Evolutionary conservation across 1,139 yeast species (phyloP).

Genomic region (Blastobotrys arbuscula): DNA sequence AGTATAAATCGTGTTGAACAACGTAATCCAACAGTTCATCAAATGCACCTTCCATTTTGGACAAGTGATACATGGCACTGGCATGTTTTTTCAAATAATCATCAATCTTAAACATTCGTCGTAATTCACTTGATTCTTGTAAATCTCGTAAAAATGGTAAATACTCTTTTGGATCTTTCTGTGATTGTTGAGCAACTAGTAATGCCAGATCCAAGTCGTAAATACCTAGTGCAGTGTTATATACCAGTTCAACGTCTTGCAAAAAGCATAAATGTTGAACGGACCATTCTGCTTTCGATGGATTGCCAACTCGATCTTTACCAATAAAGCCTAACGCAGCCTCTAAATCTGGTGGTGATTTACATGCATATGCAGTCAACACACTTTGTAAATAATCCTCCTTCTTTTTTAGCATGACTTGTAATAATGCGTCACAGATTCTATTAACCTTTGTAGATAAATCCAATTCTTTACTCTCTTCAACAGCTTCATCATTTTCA

Average conservation of each 20-base stretch:
- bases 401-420: slow-evolving; percentile 45
- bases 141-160: slow-evolving; percentile 83
- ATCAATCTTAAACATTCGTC: slow-evolving; percentile 75
- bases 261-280: slow-evolving; percentile 84
- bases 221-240: slow-evolving; percentile 71
- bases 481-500: slow-evolving; percentile 16
- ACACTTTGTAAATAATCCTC: slow-evolving; percentile 63
- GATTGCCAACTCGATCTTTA: slow-evolving; percentile 33
- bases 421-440: slow-evolving; percentile 66
- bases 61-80: slow-evolving; percentile 64
- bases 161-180: slow-evolving; percentile 96
- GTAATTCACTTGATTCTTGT: slow-evolving; percentile 57
- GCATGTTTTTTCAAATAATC: slow-evolving; percentile 61
- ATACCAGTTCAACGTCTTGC: slow-evolving; percentile 80
- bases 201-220: slow-evolving; percentile 80
- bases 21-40: slow-evolving; percentile 68
- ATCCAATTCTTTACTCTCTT: neutral
- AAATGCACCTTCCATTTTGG: slow-evolving; percentile 45
- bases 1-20: slow-evolving; percentile 66
- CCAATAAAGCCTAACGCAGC: slow-evolving; percentile 67
- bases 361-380: slow-evolving; percentile 89
- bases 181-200: slow-evolving; percentile 89
- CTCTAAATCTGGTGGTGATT: slow-evolving; percentile 76
- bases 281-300: slow-evolving; percentile 43
- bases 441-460: slow-evolving; percentile 53